Base-by-base conservation (phyloP, 768 basidiomycete species). In the Podaxis sp. region DNA sequence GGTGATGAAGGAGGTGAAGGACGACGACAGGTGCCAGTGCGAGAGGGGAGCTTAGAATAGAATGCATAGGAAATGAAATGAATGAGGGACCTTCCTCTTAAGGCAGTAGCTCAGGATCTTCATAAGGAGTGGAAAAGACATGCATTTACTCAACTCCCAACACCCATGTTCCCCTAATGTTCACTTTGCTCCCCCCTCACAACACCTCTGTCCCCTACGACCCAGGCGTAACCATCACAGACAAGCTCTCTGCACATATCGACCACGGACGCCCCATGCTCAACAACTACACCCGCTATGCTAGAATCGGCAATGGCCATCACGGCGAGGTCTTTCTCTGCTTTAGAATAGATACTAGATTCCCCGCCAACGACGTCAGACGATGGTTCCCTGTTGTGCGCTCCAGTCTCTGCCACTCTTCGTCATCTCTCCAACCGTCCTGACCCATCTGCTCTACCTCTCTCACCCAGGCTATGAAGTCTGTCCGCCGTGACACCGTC, bases 281-380 rank as follows among this genome's bases (percentile, higher is more conserved):
- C 67, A 98, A 98, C 78, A 91, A 96, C 74, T 98, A 96, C 74
- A 78, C 87, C 53, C 86, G 95, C 61, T 80, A 87, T 58, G 80
- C 82, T 60, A 84, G 84, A 69, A 87, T 97, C 22, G 96, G 96
- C 22, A 85, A 84, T 62, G 96, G 96, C 12, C 91, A 93, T 71
- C 95, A 97, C 70, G 96, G 96, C 53, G 87, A 90, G 70, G 96
- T 98, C 64, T 91, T 87, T 75, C 79, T 90, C 3, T 93, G 91
- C 67, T 71, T 77, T 62, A 73, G 72, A 61, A 56, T 74, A 62
- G 75, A 79, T 64, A 37, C 82, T 70, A 71, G 84, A 85, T 74
- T 79, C 74, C 72, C 76, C 41, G 53, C 68, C 67, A 67, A 71
- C 68, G 69, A 79, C 73, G 71, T 77, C 56, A 67, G 82, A 71